These are phyloP conservation scores for Hypomyces perniciosus DNA, from an alignment of 2,329 filamentous ascomycete species.

Conservation along the genomic window DNA sequence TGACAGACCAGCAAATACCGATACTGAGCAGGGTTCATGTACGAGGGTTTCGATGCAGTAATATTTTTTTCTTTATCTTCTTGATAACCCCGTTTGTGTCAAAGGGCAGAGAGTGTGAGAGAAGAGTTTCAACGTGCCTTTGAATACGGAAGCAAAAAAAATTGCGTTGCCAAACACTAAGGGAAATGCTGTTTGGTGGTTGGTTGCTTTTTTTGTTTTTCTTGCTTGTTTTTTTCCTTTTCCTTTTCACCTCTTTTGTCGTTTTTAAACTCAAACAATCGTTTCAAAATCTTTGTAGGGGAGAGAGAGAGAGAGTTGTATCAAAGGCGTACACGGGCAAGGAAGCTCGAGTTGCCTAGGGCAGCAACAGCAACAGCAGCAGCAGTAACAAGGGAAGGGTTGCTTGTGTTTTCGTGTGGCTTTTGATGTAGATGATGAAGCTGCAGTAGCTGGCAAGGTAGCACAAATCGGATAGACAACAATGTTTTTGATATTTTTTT, in stretches of 20 bases:
- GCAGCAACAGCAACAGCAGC: background rate
- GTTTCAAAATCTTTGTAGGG: background rate
- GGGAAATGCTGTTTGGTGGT: background rate
- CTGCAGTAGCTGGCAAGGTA: slow-evolving; percentile 12
- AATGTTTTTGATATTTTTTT: slow-evolving; percentile 8
- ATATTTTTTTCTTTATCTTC: slow-evolving; percentile 11
- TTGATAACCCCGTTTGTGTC: background rate
- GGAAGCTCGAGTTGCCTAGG: background rate
- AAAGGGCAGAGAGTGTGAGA: background rate
- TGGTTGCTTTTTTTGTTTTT: no score
- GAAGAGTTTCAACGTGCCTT: slow-evolving; percentile 1
- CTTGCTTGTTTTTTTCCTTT: no score
- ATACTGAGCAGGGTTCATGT: slow-evolving; percentile 14
- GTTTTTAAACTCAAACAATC: background rate
- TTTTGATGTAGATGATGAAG: background rate
- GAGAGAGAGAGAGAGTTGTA: slow-evolving; percentile 4
- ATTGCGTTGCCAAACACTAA: background rate
- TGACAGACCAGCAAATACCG: slow-evolving; percentile 8
- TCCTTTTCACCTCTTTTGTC: no score
- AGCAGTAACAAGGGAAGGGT: background rate
- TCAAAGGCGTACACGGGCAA: background rate
- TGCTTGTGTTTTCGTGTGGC: background rate
- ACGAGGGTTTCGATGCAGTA: slow-evolving; percentile 12
- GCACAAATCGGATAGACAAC: slow-evolving; percentile 21
- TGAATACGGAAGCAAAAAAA: slow-evolving; percentile 9